Evolutionary conservation across 1,139 yeast species (phyloP).

Genomic region (Schwanniomyces etchellsii): DNA sequence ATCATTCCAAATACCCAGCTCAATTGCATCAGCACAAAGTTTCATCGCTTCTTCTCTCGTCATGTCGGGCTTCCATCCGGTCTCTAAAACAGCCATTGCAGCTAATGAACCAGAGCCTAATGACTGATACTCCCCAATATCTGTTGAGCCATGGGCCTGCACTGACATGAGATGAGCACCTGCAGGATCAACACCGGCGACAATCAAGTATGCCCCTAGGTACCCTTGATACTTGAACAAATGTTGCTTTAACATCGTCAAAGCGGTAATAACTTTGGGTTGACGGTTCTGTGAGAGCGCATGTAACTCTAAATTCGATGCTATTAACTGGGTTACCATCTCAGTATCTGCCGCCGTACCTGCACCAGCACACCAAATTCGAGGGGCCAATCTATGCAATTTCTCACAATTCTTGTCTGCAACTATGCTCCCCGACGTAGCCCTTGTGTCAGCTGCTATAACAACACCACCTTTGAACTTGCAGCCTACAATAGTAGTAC

Average conservation of each 20-base stretch:
- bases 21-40: slow-evolving; percentile 87
- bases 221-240: slow-evolving; percentile 95
- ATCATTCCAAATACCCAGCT: slow-evolving; percentile 98
- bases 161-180: slow-evolving; percentile 90
- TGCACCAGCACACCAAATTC: slow-evolving; percentile 99
- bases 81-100: slow-evolving; percentile 95
- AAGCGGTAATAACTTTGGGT: slow-evolving; percentile 90
- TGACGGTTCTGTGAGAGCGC: slow-evolving; percentile 74
- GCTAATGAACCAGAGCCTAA: slow-evolving; percentile 98
- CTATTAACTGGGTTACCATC: slow-evolving; percentile 88
- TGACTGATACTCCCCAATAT: slow-evolving; percentile 87
- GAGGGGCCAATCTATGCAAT: slow-evolving; percentile 85
- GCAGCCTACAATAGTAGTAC: slow-evolving; percentile 97
- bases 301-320: slow-evolving; percentile 87
- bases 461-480: slow-evolving; percentile 90
- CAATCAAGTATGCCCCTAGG: slow-evolving; percentile 92
- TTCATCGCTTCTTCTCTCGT: slow-evolving; percentile 83
- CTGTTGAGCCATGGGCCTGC: slow-evolving; percentile 98
- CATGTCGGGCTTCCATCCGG: slow-evolving; percentile 76
- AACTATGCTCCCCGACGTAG: slow-evolving; percentile 91
- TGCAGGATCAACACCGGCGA: slow-evolving; percentile 95
- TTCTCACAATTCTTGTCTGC: slow-evolving; percentile 98
- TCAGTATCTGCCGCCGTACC: slow-evolving; percentile 99
- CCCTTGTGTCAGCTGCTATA: slow-evolving; percentile 97
- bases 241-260: slow-evolving; percentile 92